A percentile compares a stretch with the other conserved stretches of the same genome.
phyloP scores from a whole-genome alignment of 495 filamentous ascomycete species.

The Penicillium cosmopolitanum region DNA sequence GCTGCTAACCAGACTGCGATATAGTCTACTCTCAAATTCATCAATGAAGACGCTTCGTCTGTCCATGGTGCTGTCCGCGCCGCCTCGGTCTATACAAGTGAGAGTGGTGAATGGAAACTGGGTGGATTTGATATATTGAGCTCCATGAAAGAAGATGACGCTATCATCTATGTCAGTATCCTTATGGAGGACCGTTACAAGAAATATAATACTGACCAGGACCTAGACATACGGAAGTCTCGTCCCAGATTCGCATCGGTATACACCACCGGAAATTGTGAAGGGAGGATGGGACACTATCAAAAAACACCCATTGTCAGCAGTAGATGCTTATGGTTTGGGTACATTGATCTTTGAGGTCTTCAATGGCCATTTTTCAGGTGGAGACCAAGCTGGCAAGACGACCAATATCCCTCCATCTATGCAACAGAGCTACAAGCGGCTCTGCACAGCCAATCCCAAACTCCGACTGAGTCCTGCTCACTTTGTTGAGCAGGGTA shows the following conservation, averaged over 20 bases:
- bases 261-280: conserved; percentile 82
- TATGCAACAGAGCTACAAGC: conserved; percentile 89
- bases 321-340: conserved; percentile 85
- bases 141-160: conserved; percentile 93
- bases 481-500: conserved; percentile 89
- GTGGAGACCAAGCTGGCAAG: conserved; percentile 75
- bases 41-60: conserved; percentile 89
- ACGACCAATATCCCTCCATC: conserved; percentile 83
- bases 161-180: conserved; percentile 82
- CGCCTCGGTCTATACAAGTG: conserved; percentile 85
- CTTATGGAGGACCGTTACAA: neutral
- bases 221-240: conserved; percentile 79
- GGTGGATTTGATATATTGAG: conserved; percentile 92
- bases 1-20: conserved; percentile 7
- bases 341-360: conserved; percentile 85
- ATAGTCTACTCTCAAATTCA: conserved; percentile 89
- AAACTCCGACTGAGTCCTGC: conserved; percentile 82
- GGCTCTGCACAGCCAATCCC: conserved; percentile 83
- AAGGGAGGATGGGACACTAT: conserved; percentile 87
- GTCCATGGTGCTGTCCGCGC: conserved; percentile 85
- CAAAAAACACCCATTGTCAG: conserved; percentile 78
- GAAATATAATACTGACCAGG: conserved; percentile 14
- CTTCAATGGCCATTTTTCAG: conserved; percentile 80
- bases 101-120: conserved; percentile 97
- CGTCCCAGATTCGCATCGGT: conserved; percentile 79